phyloP scores from a whole-genome alignment of 306 rosid species.

The Fagus sylvatica region DNA sequence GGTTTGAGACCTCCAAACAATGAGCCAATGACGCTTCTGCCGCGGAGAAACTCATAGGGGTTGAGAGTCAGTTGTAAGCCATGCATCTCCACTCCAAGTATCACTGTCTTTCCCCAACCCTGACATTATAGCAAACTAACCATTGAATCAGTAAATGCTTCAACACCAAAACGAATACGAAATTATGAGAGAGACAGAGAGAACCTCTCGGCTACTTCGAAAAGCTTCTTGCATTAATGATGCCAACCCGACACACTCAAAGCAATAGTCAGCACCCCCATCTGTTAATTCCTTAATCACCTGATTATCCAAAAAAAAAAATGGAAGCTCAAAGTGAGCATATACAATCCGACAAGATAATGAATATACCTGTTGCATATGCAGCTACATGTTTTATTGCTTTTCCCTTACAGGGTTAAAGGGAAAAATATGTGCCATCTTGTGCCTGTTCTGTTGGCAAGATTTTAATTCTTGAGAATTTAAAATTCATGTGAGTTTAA shows the following conservation, averaged over 20 bases:
- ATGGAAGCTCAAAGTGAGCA: not conserved
- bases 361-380: too few species aligned
- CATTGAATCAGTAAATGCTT: not conserved
- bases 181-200: not conserved
- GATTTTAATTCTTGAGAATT: too few species aligned
- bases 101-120: slow-evolving; percentile 67
- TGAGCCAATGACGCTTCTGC: slow-evolving; percentile 45
- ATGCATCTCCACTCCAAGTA: slow-evolving; percentile 55
- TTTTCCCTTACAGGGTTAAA: too few species aligned
- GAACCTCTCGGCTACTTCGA: slow-evolving; percentile 46
- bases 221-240: slow-evolving; percentile 61
- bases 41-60: slow-evolving; percentile 28
- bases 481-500: too few species aligned
- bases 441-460: too few species aligned
- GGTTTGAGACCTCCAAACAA: slow-evolving; percentile 49
- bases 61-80: slow-evolving; percentile 36
- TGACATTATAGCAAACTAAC: slow-evolving; percentile 13
- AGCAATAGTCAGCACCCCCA: slow-evolving; percentile 73
- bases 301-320: slow-evolving; percentile 18
- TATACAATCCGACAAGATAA: not conserved
- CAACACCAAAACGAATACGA: too few species aligned
- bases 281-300: slow-evolving; percentile 60
- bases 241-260: slow-evolving; percentile 72
- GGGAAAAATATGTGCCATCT: too few species aligned
- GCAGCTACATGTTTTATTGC: too few species aligned